These are phyloP conservation scores for Cardamine chenopodiifolia DNA, from an alignment of 345 rosid genomes.

Conservation along the genomic window DNA sequence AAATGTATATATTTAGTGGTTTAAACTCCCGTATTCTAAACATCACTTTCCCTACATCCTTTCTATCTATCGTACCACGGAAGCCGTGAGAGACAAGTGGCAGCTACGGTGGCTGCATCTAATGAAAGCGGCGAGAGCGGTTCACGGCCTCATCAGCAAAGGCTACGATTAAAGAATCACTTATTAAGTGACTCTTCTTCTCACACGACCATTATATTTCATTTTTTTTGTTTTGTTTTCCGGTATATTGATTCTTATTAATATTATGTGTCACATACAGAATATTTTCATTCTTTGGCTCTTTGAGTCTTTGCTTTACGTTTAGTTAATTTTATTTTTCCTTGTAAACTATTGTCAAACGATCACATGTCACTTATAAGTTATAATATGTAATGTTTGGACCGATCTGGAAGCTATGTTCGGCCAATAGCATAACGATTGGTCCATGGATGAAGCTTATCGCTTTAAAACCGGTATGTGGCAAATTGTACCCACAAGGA, in stretches of 20 bases:
- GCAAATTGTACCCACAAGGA: constrained; percentile 19
- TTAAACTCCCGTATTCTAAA: too few species aligned
- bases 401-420: constrained; percentile 31
- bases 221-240: background rate
- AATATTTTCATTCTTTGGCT: constrained; percentile 32
- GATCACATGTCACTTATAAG: constrained; percentile 9
- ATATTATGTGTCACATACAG: constrained; percentile 4
- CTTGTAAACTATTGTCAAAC: constrained; percentile 32
- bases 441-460: constrained; percentile 24
- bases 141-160: constrained; percentile 34
- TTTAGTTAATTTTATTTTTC: constrained; percentile 17
- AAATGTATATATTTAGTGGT: too few species aligned
- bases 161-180: constrained; percentile 24
- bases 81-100: constrained; percentile 34
- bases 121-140: constrained; percentile 36
- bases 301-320: constrained; percentile 24
- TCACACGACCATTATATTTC: constrained; percentile 18
- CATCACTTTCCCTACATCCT: too few species aligned
- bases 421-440: constrained; percentile 13
- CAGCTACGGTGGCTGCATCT: background rate
- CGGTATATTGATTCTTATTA: constrained; percentile 7
- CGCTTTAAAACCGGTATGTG: constrained; percentile 3
- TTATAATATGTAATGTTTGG: constrained; percentile 24
- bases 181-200: constrained; percentile 28
- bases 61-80: constrained; percentile 32